Evolutionary conservation across 2,329 filamentous ascomycete genomes (phyloP), one percentile per base, ranked within the genome.

Genomic region (Fusarium staphyleae): DNA sequence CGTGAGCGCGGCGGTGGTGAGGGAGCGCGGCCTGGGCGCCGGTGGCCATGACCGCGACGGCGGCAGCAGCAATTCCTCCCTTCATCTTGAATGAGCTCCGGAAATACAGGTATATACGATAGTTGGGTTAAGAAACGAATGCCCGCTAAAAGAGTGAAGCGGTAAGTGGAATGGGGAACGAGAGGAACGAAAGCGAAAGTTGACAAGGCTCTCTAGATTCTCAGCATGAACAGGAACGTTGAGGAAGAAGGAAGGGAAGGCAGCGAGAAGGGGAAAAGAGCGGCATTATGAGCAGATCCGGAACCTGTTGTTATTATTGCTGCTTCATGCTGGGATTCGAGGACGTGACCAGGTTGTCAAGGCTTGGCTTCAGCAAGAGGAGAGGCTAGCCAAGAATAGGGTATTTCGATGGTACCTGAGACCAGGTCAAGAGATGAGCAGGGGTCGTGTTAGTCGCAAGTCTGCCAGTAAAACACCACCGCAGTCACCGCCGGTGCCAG

Each of bases 111-210:
- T 51, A 49, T 26, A 43, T n/a, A n/a, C n/a, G n/a, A n/a, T 57
- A 62, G 57, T 69, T 60, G 64, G 44, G 45, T 37, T 61, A 53
- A 57, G 57, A 70, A 88, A 89, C 77, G 87, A 90, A 80, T 86
- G 87, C 84, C 89, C 89, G 89, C 89, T 92, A 78, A 93, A 91
- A 75, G 90, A 91, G 86, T 91, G 88, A 90, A 90, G 87, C 87
- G 87, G 87, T 87, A 66, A 70, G 75, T 80, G 71, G 67, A 67
- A 70, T 61, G 72, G 67, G 68, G 74, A 79, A 78, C 72, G 73
- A 78, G 77, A 77, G 70, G 76, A 77, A 77, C 75, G 78, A 81
- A 80, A 80, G 77, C 75, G 74, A 72, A 67, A 66, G 55, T 62
- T 60, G 61, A 72, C 69, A 71, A 74, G 74, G 75, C 76, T 74